Evolutionary conservation across 768 basidiomycete genomes (phyloP).

Genomic region (Lanmaoa rubissima): DNA sequence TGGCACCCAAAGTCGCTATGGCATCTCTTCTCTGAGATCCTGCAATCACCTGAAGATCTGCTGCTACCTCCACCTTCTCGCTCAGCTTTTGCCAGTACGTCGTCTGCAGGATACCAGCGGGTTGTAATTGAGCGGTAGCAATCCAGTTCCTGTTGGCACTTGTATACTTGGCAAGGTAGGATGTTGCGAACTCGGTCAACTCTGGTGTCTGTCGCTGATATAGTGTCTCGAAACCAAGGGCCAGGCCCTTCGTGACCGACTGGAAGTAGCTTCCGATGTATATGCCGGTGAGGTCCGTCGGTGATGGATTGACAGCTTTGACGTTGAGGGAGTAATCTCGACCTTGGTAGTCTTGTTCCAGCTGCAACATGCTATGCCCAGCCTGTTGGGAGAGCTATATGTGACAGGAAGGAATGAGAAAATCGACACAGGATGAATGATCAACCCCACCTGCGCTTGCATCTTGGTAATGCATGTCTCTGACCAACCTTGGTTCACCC

Average conservation of each 20-base stretch:
- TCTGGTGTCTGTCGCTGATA: slow-evolving; percentile 77
- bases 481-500: slow-evolving; percentile 89
- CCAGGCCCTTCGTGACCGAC: slow-evolving; percentile 86
- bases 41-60: slow-evolving; percentile 83
- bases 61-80: slow-evolving; percentile 96
- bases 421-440: not conserved
- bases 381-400: slow-evolving; percentile 67
- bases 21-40: slow-evolving; percentile 84
- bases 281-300: slow-evolving; percentile 83
- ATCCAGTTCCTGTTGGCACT: slow-evolving; percentile 78
- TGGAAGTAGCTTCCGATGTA: slow-evolving; percentile 92
- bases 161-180: slow-evolving; percentile 81
- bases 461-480: slow-evolving; percentile 75
- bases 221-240: slow-evolving; percentile 82
- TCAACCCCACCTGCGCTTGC: slow-evolving; percentile 72
- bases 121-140: slow-evolving; percentile 87
- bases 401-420: slow-evolving; percentile 12
- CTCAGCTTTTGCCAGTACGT: slow-evolving; percentile 97
- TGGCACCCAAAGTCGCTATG: slow-evolving; percentile 89
- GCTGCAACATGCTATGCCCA: slow-evolving; percentile 87
- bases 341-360: slow-evolving; percentile 94
- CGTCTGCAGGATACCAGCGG: slow-evolving; percentile 78
- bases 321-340: slow-evolving; percentile 81
- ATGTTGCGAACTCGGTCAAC: slow-evolving; percentile 65
- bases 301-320: slow-evolving; percentile 91